Evolutionary conservation across 768 basidiomycete species (phyloP).

Genomic region (Leccinum olivaceopallidum): DNA sequence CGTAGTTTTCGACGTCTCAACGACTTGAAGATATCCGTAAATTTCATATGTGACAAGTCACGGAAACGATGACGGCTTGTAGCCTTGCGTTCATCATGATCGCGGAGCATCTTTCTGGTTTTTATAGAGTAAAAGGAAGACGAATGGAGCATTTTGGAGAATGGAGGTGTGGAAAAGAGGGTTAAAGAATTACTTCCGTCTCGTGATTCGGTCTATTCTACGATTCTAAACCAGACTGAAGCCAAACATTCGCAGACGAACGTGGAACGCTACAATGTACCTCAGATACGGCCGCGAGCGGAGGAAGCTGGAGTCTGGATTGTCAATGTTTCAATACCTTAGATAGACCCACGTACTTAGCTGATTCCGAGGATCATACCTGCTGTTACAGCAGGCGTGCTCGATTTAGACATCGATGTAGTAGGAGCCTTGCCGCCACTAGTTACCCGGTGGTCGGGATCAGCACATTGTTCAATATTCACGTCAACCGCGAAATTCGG

Average conservation of each 20-base stretch:
- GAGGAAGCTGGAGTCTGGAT: neutral
- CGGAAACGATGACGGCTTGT: constrained; percentile 12
- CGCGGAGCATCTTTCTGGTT: constrained; percentile 13
- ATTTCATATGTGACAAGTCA: constrained; percentile 22
- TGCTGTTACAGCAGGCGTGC: constrained; percentile 6
- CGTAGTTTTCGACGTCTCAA: constrained; percentile 16
- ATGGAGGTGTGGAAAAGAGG: neutral
- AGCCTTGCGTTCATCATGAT: constrained; percentile 10
- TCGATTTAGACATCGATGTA: neutral
- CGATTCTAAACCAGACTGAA: constrained; percentile 19
- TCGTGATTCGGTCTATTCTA: neutral
- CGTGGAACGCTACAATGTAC: neutral
- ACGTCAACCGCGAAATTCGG: neutral
- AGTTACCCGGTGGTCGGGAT: neutral
- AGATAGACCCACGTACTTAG: neutral
- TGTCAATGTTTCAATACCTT: neutral
- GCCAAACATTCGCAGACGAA: constrained; percentile 2
- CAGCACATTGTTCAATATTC: neutral
- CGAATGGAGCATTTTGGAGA: constrained; percentile 7
- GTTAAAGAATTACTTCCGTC: neutral
- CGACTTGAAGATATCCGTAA: constrained; percentile 24
- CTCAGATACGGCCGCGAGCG: neutral
- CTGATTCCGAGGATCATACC: neutral
- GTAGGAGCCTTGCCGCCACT: neutral
- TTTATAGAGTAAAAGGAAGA: constrained; percentile 15